Base-by-base conservation (phyloP, 2,329 filamentous ascomycete genomes). In the Myriosclerotinia curreyana region DNA sequence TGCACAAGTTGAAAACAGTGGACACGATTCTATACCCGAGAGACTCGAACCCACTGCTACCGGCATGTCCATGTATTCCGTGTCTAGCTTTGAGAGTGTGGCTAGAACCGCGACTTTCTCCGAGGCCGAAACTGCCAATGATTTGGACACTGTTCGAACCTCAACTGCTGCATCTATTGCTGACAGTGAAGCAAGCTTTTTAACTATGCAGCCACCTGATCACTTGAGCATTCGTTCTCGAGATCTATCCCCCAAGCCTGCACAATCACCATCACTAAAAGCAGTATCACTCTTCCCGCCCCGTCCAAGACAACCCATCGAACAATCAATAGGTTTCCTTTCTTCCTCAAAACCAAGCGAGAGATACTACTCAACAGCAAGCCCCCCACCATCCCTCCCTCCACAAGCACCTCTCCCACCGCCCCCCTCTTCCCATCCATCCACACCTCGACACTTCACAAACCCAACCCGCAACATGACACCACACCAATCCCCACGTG, bases 71-170 rank as follows among this genome's bases (percentile, higher is more conserved):
- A 36, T 28, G 3, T 58, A 28, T 5, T 58, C 55, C 8, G 25
- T 51, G 12, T 64, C 61, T 20, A 64, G 61, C 53, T 51, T 28
- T 11, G 61, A 59, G 53, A 64, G 61, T 34, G 48, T 59, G 34
- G 34, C 61, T 8, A 48, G 22, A 51, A 64, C 61, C 1, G 12
- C 60, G 6, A 64, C 61, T 6, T 64, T 64, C 48, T 64, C 61
- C 12, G 61, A 64, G 20, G 61, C 61, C 0, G 61, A 64, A 12
- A 64, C 61, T 11, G 36, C 36, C 22, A 59, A 50, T 44, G 61
- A 63, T 15, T 6, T 51, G 25, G 44, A 64, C 14, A 34, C 25
- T 5, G 34, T 25, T 44, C 44, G 25, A 8, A 50, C 60, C 5
- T 50, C 61, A 20, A 51, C 36, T 12, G 44, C 34, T 14, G 55